These are phyloP conservation scores for Stromatinia cepivora DNA, from an alignment of 2,329 filamentous ascomycete species.

Conservation along the genomic window DNA sequence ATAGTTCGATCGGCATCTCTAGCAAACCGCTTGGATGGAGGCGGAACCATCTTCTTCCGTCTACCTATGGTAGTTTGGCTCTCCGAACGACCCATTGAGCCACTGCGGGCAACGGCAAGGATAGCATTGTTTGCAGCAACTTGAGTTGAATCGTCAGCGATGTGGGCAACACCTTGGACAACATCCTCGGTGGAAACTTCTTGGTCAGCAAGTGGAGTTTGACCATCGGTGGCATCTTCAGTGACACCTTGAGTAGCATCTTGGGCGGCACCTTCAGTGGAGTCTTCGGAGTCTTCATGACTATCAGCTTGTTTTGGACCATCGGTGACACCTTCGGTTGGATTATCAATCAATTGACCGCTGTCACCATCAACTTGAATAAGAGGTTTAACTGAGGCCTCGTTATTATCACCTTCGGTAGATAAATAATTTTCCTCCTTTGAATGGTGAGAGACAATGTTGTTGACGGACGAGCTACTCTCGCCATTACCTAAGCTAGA, in stretches of 20 bases:
- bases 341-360: neutral
- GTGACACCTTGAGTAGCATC: neutral
- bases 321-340: neutral
- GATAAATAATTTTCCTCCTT: neutral
- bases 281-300: neutral
- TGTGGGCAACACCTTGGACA: neutral
- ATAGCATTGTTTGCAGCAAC: neutral
- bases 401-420: neutral
- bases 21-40: constrained; percentile 5
- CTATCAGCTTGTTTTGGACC: neutral
- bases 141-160: neutral
- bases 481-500: neutral
- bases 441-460: neutral
- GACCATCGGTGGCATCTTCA: neutral
- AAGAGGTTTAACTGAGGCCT: neutral
- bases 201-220: neutral
- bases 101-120: neutral
- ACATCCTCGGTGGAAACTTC: neutral
- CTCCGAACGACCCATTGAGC: neutral
- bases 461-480: neutral
- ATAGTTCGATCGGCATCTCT: neutral
- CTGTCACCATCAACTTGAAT: neutral
- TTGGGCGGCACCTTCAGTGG: neutral
- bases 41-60: neutral
- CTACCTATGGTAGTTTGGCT: neutral